Conservation (phyloP, 352 stramenopile species). For the Phytopythium aichiense region DNA sequence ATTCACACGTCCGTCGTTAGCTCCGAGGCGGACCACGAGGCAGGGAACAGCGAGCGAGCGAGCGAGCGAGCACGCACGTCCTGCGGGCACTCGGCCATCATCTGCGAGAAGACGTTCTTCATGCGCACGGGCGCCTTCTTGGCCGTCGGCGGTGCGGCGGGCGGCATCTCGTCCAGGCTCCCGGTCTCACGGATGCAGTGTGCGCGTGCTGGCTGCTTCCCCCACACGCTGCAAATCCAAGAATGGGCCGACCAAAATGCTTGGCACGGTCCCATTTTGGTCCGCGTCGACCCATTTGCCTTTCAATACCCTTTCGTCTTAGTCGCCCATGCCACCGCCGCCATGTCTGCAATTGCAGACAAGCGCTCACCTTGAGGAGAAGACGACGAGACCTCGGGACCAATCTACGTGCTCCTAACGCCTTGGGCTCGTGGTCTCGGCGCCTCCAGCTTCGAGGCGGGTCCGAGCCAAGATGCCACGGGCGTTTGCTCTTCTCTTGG, state of each 20-base stretch:
- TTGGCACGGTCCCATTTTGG: background rate
- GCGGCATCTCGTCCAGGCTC: conserved; percentile 5
- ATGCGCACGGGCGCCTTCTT: conserved; percentile 48
- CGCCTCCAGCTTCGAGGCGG: no score
- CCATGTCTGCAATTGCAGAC: background rate
- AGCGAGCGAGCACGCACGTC: conserved; percentile 35
- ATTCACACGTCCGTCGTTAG: background rate
- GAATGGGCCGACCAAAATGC: background rate
- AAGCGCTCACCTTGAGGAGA: no score
- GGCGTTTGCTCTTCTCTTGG: background rate
- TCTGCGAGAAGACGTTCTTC: conserved; percentile 64
- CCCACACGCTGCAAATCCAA: background rate
- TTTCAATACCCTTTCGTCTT: background rate
- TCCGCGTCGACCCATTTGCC: background rate
- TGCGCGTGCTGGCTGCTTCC: no score
- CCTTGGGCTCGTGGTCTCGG: no score
- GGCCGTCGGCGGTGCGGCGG: conserved; percentile 10
- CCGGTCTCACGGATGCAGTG: no score
- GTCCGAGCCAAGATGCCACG: no score
- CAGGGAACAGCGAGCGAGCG: no score
- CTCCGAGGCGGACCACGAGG: background rate
- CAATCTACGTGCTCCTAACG: no score
- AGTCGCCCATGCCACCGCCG: background rate
- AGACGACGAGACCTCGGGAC: no score
- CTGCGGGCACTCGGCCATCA: conserved; percentile 57